These are phyloP conservation scores for Pyrrhoderma noxium DNA, from an alignment of 1,284 basidiomycete genomes.

Conservation along the genomic window DNA sequence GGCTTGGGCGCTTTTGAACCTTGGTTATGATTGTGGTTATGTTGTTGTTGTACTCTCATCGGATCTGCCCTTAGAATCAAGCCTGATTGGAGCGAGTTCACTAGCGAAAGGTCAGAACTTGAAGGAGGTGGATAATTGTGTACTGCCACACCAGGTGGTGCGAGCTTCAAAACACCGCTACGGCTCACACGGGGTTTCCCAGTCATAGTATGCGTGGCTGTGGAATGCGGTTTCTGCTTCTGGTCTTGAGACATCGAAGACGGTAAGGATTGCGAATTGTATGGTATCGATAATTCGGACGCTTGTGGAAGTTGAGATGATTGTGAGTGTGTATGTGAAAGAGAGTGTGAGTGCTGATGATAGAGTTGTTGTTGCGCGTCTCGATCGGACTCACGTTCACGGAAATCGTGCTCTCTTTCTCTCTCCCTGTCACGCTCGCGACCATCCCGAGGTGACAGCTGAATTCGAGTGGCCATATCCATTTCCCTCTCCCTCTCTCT, in stretches of 20 bases:
- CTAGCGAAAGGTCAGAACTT: conserved; percentile 4
- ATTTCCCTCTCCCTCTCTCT: conserved; percentile 23
- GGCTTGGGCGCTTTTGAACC: no score
- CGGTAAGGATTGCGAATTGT: neutral
- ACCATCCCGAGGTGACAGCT: conserved; percentile 9
- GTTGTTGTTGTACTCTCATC: no score
- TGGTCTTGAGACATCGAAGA: neutral
- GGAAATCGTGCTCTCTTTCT: no score
- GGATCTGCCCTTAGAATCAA: neutral
- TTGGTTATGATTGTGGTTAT: no score
- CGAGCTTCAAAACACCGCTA: conserved; percentile 16
- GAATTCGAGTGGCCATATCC: conserved; percentile 19
- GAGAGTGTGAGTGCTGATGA: conserved; percentile 9
- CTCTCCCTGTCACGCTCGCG: conserved; percentile 11
- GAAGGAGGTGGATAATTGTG: conserved; percentile 10
- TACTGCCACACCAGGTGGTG: conserved; percentile 18
- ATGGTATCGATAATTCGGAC: neutral
- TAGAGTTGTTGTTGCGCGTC: conserved; percentile 8
- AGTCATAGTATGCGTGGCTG: conserved; percentile 4
- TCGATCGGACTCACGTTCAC: neutral
- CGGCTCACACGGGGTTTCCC: conserved; percentile 7
- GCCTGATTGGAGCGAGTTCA: conserved; percentile 3
- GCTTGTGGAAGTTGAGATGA: conserved; percentile 6
- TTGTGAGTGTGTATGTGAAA: conserved; percentile 6
- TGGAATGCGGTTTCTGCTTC: neutral